Base-by-base conservation (phyloP, 2,329 filamentous ascomycete species). In the Amylocarpus encephaloides region DNA sequence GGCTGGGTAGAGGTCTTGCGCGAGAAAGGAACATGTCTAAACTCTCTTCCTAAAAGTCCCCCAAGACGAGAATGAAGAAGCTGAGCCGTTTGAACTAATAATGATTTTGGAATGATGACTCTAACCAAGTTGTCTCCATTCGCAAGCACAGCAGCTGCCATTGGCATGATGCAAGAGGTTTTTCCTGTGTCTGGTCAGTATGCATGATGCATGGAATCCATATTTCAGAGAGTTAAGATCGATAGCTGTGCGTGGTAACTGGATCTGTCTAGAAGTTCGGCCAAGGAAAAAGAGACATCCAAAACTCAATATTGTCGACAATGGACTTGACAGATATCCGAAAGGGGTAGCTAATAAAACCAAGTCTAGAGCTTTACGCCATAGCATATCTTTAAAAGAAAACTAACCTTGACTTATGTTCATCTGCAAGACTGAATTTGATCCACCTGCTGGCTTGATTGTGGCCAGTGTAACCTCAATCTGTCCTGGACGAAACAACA, bases 401-500 rank as follows among this genome's bases (percentile, higher is more conserved):
- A n/a, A 50, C 54, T 60, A 62, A 68, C 76, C 76, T 67, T 82
- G 73, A 0, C 82, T 82, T 82, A 86, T 86, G 53, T 84, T 80
- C 65, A 86, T 74, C 53, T 86, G 82, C 1, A 85, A 56, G 0
- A 85, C 78, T 0, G 80, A 80, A 52, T 84, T 85, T 0, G 65
- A 55, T 0, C 68, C 66, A 0, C 76, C 78, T 0, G 58, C 49
- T 0, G 83, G 82, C 0, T 66, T 66, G 1, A 83, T 80, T 15
- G 79, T 87, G 0, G 79, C 77, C 1, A 68, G 56, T 0, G 83
- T 82, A 6, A 88, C 82, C 4, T 80, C 71, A 0, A 83, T 71
- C 55, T 88, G 83, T 2, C 77, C 75, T 0, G 72, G 68, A 0
- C 84, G 75, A 46, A 88, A 80, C 26, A 83, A 68, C 2, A 88